Base-by-base conservation (phyloP, 306 rosid species). In the Cajanus cajan region DNA sequence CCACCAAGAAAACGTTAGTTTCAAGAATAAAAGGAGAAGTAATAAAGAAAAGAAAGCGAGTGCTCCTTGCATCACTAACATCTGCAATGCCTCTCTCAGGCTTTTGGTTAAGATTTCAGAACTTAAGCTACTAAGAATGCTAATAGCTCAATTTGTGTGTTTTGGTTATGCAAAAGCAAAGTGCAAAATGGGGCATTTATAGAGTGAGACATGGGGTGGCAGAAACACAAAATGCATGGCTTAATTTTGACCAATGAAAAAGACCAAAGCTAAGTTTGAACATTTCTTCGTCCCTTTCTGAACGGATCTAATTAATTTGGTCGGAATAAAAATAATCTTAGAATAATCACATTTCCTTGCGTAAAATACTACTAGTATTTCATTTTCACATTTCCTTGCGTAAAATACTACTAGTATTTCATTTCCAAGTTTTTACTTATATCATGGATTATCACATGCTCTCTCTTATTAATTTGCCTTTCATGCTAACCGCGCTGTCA, bases 1-100 rank as follows among this genome's bases (percentile, higher is more conserved):
- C 98, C 97, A 93, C 68, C 85, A 90, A n/a, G 75, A 85, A 69
- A 75, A 85, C 2, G 62, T 24, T 25, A 89, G 61, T 40, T 68
- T 89, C 68, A 82, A 58, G 41, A 79, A 6, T 1, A 86, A 71
- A 67, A 79, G 4, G 64, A 86, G 71, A 36, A 76, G 15, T 36
- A 81, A 34, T 6, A 70, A 41, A 34, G 79, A 33, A 21, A 79
- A 18, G 10, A 70, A 61, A 8, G 18, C 5, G 62, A 78, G 64
- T 67, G 45, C 61, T 34, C 11, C 68, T 47, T 19, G 11, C 6
- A 78, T 34, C 55, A 65, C 61, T 31, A 74, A 41, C 31, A 43
- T 14, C 79, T 43, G 82, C 93, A 80, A 84, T 0, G 31, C 64
- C 36, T 36, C 45, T 71, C 61, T 28, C 15, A 21, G 2, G 2